These are phyloP conservation scores for Pseudogymnoascus sp. DNA, from an alignment of 2,329 filamentous ascomycete species.

Conservation along the genomic window DNA sequence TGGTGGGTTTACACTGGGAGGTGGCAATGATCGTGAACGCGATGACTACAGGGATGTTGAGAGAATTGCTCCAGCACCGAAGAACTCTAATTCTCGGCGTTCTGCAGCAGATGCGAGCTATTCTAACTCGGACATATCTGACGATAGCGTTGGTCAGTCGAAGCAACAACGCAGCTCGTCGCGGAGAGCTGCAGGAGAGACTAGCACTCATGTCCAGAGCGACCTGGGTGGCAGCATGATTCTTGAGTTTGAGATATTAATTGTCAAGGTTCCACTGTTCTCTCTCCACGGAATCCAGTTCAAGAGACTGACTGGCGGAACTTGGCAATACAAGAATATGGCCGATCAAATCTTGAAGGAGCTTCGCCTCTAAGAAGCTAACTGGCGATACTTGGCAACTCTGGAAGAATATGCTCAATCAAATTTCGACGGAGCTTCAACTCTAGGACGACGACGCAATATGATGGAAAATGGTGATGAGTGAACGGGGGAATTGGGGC, in stretches of 20 bases:
- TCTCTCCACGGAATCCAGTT: constrained; percentile 94
- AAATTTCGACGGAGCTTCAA: constrained; percentile 62
- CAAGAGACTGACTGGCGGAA: constrained; percentile 90
- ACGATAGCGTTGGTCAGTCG: constrained; percentile 60
- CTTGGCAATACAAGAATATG: constrained; percentile 99
- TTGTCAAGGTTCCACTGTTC: constrained; percentile 92
- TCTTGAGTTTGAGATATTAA: constrained; percentile 88
- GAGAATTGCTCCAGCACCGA: constrained; percentile 40
- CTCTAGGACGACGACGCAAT: neutral
- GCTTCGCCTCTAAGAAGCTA: constrained; percentile 84
- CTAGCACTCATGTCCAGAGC: constrained; percentile 82
- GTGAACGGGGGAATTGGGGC: neutral
- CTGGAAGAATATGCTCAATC: constrained; percentile 98
- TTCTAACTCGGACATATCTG: constrained; percentile 78
- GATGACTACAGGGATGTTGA: constrained; percentile 63
- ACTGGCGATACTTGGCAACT: constrained; percentile 71
- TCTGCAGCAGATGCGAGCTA: constrained; percentile 59
- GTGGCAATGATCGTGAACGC: constrained; percentile 53
- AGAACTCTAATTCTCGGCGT: constrained; percentile 34
- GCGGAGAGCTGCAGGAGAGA: constrained; percentile 67
- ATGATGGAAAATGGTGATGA: neutral
- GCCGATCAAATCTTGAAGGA: constrained; percentile 89
- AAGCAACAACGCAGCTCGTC: constrained; percentile 40
- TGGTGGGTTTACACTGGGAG: constrained; percentile 51
- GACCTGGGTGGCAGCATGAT: constrained; percentile 79